Percentiles rank a stretch among this genome's conserved stretches.
phyloP scores from a whole-genome alignment of 2,329 filamentous ascomycete genomes.

The Hypoxylon rubiginosum region DNA sequence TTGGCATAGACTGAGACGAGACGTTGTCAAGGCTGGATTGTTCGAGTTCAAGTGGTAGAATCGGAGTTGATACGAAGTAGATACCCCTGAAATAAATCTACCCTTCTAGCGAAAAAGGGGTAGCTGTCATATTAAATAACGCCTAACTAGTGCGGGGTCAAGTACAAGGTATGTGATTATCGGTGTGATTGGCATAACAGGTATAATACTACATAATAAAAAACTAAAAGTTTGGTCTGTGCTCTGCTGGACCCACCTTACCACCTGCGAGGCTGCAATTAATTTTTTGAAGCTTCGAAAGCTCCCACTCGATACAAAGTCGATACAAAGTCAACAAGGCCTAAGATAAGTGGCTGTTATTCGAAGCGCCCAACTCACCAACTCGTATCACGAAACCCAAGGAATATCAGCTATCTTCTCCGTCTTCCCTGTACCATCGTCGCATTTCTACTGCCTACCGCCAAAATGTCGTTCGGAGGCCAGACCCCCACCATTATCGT shows the following conservation, averaged over 20 bases:
- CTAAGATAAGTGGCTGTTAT: slow-evolving; percentile 25
- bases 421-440: not conserved
- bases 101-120: not conserved
- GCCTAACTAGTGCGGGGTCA: not conserved
- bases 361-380: slow-evolving; percentile 13
- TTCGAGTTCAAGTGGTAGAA: not conserved
- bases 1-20: too few species aligned
- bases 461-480: slow-evolving; percentile 92
- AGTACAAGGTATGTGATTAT: not conserved
- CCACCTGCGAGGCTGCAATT: slow-evolving; percentile 59
- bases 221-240: slow-evolving; percentile 25
- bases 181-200: not conserved
- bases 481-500: slow-evolving; percentile 98
- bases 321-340: slow-evolving; percentile 39
- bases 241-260: slow-evolving; percentile 12
- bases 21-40: not conserved
- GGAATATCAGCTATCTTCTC: not conserved
- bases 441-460: not conserved
- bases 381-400: not conserved
- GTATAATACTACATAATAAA: not conserved
- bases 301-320: slow-evolving; percentile 46
- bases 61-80: not conserved
- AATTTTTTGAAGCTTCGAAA: slow-evolving; percentile 65
- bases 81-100: not conserved
- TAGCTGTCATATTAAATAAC: not conserved